Percentiles rank a stretch among this genome's conserved stretches.
Evolutionary conservation across 495 filamentous ascomycete species (phyloP).

Genomic region (Aspergillus indologenus): DNA sequence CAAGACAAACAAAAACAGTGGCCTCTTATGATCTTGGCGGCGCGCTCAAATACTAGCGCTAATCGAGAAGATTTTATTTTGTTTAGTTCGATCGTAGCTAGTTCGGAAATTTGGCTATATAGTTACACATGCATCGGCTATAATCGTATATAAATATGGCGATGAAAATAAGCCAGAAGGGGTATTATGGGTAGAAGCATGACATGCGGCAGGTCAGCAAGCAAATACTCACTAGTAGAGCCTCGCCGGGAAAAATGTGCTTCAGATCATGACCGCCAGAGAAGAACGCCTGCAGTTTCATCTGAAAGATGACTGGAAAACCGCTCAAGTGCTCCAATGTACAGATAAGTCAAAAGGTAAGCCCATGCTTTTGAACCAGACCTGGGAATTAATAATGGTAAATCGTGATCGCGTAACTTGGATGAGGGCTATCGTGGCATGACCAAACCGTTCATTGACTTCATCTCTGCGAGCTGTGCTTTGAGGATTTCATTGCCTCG

Average conservation of each 20-base stretch:
- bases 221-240: not conserved
- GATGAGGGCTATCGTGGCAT: conserved; percentile 36
- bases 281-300: conserved; percentile 14
- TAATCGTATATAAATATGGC: not conserved
- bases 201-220: not conserved
- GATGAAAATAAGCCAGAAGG: not conserved
- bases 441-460: conserved; percentile 41
- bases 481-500: conserved; percentile 59
- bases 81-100: not conserved
- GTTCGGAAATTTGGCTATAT: not conserved
- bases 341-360: conserved; percentile 3
- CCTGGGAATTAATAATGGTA: conserved; percentile 13
- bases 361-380: conserved; percentile 3
- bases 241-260: conserved; percentile 1
- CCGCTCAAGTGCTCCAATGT: conserved; percentile 19
- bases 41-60: too few relatives aligned
- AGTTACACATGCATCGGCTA: not conserved
- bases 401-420: conserved; percentile 24
- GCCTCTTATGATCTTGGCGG: too few relatives aligned
- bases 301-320: conserved; percentile 12
- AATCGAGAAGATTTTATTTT: too few relatives aligned
- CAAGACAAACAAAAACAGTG: too few relatives aligned
- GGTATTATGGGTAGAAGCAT: not conserved
- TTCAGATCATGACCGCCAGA: conserved; percentile 9
- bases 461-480: conserved; percentile 42